Evolutionary conservation across 2,329 filamentous ascomycete genomes (phyloP).

Genomic region (Aspergillus quadrilineatus): DNA sequence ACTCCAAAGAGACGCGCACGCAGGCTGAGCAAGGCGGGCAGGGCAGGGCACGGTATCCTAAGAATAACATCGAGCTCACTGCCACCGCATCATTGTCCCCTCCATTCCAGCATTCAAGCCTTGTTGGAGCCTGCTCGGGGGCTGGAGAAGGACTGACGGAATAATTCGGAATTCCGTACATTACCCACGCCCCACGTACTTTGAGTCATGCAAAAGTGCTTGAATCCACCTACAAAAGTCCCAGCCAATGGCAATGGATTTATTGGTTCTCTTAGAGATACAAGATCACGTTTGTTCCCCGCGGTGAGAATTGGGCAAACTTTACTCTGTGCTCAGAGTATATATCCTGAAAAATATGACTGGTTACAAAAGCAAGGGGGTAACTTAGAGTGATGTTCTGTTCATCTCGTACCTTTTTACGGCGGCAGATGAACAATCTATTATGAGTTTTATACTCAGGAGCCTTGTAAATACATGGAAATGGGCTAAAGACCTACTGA

Average conservation of each 20-base stretch:
- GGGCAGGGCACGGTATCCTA: constrained; percentile 1
- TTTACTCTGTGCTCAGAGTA: too few species aligned
- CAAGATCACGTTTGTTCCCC: constrained; percentile 1
- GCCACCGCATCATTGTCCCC: not conserved
- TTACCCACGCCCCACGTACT: constrained; percentile 13
- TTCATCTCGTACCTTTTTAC: too few species aligned
- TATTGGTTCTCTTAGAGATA: not conserved
- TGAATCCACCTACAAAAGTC: not conserved
- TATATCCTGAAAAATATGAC: too few species aligned
- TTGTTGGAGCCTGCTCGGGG: not conserved
- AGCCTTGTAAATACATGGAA: too few species aligned
- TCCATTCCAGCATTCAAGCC: not conserved
- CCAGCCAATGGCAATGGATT: not conserved
- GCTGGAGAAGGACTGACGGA: not conserved
- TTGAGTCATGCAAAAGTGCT: constrained; percentile 11
- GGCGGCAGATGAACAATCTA: too few species aligned
- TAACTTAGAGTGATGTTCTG: too few species aligned
- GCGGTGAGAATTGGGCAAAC: not conserved
- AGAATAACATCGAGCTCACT: constrained; percentile 8
- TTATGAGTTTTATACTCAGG: too few species aligned
- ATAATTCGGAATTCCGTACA: constrained; percentile 4
- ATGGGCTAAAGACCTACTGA: too few species aligned
- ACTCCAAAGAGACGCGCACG: not conserved
- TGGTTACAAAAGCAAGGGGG: too few species aligned
- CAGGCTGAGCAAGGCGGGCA: constrained; percentile 3